Evolutionary conservation across 169 alveolate species (phyloP).

Genomic region (Plasmodium inui): DNA sequence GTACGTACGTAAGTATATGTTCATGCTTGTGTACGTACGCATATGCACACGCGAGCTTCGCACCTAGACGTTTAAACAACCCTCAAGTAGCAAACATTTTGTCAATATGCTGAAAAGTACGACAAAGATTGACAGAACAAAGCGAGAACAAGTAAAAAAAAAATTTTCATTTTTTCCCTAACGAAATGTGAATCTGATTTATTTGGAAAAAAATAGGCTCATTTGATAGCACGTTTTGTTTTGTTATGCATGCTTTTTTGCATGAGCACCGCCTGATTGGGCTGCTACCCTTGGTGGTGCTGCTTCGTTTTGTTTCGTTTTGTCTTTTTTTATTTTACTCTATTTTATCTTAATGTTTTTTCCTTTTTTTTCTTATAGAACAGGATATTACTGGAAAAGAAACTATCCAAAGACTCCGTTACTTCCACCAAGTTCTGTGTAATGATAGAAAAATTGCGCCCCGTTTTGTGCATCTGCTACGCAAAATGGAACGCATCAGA

Average conservation of each 20-base stretch:
- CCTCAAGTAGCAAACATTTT: slow-evolving; percentile 30
- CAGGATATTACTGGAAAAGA: slow-evolving; percentile 70
- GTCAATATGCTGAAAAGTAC: slow-evolving; percentile 76
- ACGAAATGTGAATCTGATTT: background rate
- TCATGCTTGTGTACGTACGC: background rate
- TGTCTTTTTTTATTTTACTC: background rate
- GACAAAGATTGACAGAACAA: slow-evolving; percentile 50
- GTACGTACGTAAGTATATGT: background rate
- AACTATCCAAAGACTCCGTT: slow-evolving; percentile 72
- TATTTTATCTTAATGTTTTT: background rate
- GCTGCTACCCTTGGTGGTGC: background rate
- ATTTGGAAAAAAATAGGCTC: background rate
- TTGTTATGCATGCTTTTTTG: background rate
- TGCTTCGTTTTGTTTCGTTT: background rate
- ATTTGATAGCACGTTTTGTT: background rate
- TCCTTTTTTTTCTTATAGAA: slow-evolving; percentile 35
- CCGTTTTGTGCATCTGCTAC: background rate
- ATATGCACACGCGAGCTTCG: background rate
- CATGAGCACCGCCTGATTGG: background rate
- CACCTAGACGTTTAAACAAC: slow-evolving; percentile 25
- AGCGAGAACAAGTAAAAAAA: slow-evolving; percentile 72
- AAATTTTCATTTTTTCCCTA: background rate
- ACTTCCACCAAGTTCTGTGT: slow-evolving; percentile 75
- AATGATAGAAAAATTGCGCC: background rate
- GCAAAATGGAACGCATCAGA: background rate